Evolutionary conservation across 176 grass and related monocot species (phyloP), one percentile per base, ranked within the genome.

Genomic region (Dendrocalamus sinicus): DNA sequence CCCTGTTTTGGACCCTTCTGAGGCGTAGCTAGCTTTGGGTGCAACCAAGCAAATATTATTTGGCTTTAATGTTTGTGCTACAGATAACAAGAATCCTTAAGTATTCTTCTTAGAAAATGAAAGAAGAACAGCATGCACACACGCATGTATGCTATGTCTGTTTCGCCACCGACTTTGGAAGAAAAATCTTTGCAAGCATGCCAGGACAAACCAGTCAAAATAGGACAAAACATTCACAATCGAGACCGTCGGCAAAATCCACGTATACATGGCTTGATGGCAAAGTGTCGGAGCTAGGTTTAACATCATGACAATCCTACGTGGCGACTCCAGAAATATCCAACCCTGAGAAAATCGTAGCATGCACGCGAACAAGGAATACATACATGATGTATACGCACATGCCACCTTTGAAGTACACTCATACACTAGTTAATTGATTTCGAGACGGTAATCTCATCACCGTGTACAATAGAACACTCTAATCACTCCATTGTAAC

Each of bases 301-400:
- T 76, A 81, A 19, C 52, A 76, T 86, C 71, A 81, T 81, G n/a
- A 74, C 55, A 51, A 65, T 86, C 60, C 64, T 71, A 78, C 65
- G 73, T 70, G 89, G 66, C 57, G 39, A 53, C 57, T 82, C n/a
- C 20, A 50, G 41, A 72, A 71, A 76, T 75, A 43, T 53, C 63
- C n/a, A 46, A 64, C 9, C 72, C 64, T 65, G 50, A 73, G 51
- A 82, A 77, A 17, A 58, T 40, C 84, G 73, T 90, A 78, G 22
- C 40, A 19, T 83, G 59, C 37, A 87, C 73, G 84, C 79, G 60
- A 87, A 86, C 79, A 78, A 86, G 89, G 37, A 82, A 47, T 78
- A 46, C 46, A 40, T 16, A 65, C 68, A 86, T 78, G 72, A 78
- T 86, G 37, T n/a, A 67, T 48, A 37, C 39, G 46, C 54, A 90